These are phyloP conservation scores for Globisporangium sylvaticum DNA, from an alignment of 352 stramenopile species.

Conservation along the genomic window DNA sequence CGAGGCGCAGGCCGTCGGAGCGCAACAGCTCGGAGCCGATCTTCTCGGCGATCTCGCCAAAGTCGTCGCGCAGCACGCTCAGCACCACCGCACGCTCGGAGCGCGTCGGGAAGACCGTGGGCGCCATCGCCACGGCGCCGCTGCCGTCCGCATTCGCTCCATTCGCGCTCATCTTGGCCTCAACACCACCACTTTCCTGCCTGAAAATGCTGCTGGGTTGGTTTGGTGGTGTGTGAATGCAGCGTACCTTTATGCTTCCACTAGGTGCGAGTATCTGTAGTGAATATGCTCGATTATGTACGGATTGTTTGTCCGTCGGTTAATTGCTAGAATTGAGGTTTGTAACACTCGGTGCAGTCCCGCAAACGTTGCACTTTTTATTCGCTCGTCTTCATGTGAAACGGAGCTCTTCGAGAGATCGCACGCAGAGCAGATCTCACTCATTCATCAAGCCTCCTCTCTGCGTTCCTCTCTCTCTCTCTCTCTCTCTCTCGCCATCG, in stretches of 20 bases:
- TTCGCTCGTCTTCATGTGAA: not conserved
- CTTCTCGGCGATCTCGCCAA: conserved; percentile 64
- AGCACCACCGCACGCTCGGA: conserved; percentile 72
- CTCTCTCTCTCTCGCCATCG: not conserved
- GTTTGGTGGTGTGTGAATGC: not conserved
- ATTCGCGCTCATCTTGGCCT: conserved; percentile 10
- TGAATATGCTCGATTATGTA: not conserved
- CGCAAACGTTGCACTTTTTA: conserved; percentile 1
- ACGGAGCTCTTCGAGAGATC: conserved; percentile 5
- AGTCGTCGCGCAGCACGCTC: conserved; percentile 78
- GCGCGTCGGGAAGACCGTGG: conserved; percentile 45
- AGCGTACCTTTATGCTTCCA: too few species aligned
- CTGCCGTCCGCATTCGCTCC: not conserved
- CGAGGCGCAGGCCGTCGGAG: conserved; percentile 57
- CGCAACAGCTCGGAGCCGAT: conserved; percentile 60
- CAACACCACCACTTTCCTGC: not conserved
- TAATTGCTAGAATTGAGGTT: not conserved
- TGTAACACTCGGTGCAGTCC: not conserved
- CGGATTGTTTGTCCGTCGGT: not conserved
- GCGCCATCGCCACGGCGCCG: not conserved
- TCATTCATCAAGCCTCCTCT: not conserved
- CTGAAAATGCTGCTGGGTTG: not conserved
- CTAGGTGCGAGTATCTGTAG: too few species aligned
- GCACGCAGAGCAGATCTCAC: not conserved
- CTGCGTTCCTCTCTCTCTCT: not conserved